Evolutionary conservation across 495 filamentous ascomycete species (phyloP).

Genomic region (Podospora fimiseda): DNA sequence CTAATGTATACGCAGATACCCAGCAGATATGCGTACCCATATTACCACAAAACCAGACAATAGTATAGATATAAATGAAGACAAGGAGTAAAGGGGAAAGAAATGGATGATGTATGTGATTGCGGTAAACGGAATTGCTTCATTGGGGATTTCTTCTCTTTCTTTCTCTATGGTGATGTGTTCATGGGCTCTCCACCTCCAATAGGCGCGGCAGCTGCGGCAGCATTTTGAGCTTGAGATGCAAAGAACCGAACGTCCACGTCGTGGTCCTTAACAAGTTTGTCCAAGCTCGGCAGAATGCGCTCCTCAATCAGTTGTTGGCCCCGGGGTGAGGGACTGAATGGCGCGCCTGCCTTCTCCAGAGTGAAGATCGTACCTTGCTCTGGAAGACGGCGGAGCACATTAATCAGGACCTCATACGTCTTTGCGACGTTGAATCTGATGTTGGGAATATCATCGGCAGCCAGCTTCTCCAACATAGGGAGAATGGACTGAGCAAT

Average conservation of each 20-base stretch:
- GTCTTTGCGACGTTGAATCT: slow-evolving; percentile 99
- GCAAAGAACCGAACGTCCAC: slow-evolving; percentile 97
- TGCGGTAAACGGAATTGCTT: slow-evolving; percentile 20
- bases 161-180: slow-evolving; percentile 48
- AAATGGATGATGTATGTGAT: neutral
- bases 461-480: slow-evolving; percentile 87
- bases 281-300: slow-evolving; percentile 85
- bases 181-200: slow-evolving; percentile 52
- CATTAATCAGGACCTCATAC: slow-evolving; percentile 80
- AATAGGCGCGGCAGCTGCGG: slow-evolving; percentile 22
- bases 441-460: slow-evolving; percentile 95
- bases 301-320: slow-evolving; percentile 80
- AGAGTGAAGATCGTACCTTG: slow-evolving; percentile 78
- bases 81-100: neutral
- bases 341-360: slow-evolving; percentile 65
- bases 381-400: slow-evolving; percentile 80
- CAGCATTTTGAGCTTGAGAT: slow-evolving; percentile 42
- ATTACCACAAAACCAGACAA: neutral
- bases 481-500: slow-evolving; percentile 90
- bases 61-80: slow-evolving; percentile 1
- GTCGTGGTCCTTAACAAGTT: slow-evolving; percentile 91
- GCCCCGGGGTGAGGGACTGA: slow-evolving; percentile 60
- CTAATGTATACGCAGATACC: too few relatives aligned
- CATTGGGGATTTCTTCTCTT: slow-evolving; percentile 17
- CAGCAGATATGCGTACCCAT: too few relatives aligned